Evolutionary conservation across 805 yeast species (phyloP).

Genomic region (Cyberlindnera amylophila): DNA sequence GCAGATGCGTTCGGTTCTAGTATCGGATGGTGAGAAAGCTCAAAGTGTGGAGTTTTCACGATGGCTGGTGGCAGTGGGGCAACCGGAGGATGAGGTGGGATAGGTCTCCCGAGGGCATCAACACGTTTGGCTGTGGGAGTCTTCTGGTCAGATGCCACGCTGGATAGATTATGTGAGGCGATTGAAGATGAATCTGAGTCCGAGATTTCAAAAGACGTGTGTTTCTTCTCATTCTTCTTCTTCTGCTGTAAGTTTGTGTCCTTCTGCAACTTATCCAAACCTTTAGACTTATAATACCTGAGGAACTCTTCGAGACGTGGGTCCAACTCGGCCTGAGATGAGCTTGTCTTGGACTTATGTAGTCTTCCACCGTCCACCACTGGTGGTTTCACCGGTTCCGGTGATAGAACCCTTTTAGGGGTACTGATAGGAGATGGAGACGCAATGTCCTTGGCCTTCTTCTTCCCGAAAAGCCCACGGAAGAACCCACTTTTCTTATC

Average conservation of each 20-base stretch:
- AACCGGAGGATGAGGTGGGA: slow-evolving; percentile 48
- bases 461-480: slow-evolving; percentile 31
- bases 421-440: not conserved
- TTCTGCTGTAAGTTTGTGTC: slow-evolving; percentile 6
- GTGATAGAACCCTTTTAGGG: slow-evolving; percentile 1
- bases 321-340: slow-evolving; percentile 32
- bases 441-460: slow-evolving; percentile 16
- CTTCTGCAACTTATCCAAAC: slow-evolving; percentile 22
- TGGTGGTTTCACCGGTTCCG: slow-evolving; percentile 6
- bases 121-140: slow-evolving; percentile 10
- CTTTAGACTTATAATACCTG: slow-evolving; percentile 33
- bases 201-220: too few relatives aligned
- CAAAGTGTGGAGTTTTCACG: slow-evolving; percentile 19
- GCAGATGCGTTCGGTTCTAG: slow-evolving; percentile 3
- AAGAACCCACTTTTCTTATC: slow-evolving; percentile 35
- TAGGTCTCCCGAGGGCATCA: slow-evolving; percentile 40
- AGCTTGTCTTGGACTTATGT: slow-evolving; percentile 18
- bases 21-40: not conserved
- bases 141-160: not conserved
- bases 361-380: slow-evolving; percentile 2
- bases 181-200: slow-evolving; percentile 11
- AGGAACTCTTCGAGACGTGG: slow-evolving; percentile 46
- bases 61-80: slow-evolving; percentile 50
- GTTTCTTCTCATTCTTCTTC: too few relatives aligned
- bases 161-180: too few relatives aligned